Percentiles rank a stretch among this genome's conserved stretches.
Evolutionary conservation across 2,329 filamentous ascomycete genomes (phyloP).

Genomic region (Emmonsiellopsis sp.): DNA sequence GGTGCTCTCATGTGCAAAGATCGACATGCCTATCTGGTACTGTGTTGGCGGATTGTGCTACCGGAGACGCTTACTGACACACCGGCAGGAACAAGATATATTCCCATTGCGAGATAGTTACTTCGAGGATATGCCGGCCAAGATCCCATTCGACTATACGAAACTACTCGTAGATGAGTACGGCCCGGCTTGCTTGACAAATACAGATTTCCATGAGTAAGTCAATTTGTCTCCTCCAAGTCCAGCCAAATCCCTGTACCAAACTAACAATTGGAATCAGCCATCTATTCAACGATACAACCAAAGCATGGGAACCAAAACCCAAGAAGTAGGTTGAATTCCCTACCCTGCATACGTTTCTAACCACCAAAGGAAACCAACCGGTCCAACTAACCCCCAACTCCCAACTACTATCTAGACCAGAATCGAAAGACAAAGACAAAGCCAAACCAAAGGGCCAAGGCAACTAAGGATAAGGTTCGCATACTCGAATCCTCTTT

Average conservation of each 20-base stretch:
- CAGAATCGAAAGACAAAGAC: too few species aligned
- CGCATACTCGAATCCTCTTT: too few species aligned
- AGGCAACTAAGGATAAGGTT: too few species aligned
- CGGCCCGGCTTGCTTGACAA: constrained; percentile 19
- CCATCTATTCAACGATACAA: neutral
- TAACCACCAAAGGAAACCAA: too few species aligned
- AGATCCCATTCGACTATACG: constrained; percentile 48
- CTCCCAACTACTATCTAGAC: too few species aligned
- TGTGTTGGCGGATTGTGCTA: constrained; percentile 5
- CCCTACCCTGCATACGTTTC: too few species aligned
- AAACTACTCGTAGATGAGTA: constrained; percentile 48
- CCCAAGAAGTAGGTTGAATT: neutral
- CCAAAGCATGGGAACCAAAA: constrained; percentile 1
- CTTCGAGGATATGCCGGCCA: constrained; percentile 45
- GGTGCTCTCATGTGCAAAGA: constrained; percentile 49
- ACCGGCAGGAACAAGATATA: constrained; percentile 37
- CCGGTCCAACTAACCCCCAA: too few species aligned
- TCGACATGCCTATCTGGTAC: constrained; percentile 41
- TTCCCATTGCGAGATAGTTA: constrained; percentile 47
- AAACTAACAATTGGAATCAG: neutral
- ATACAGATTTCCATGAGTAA: constrained; percentile 3
- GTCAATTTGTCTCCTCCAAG: neutral
- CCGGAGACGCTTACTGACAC: neutral
- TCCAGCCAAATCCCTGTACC: neutral
- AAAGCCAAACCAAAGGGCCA: too few species aligned